These are phyloP conservation scores for Colletotrichum tanaceti DNA, from an alignment of 2,329 filamentous ascomycete species.

Conservation along the genomic window DNA sequence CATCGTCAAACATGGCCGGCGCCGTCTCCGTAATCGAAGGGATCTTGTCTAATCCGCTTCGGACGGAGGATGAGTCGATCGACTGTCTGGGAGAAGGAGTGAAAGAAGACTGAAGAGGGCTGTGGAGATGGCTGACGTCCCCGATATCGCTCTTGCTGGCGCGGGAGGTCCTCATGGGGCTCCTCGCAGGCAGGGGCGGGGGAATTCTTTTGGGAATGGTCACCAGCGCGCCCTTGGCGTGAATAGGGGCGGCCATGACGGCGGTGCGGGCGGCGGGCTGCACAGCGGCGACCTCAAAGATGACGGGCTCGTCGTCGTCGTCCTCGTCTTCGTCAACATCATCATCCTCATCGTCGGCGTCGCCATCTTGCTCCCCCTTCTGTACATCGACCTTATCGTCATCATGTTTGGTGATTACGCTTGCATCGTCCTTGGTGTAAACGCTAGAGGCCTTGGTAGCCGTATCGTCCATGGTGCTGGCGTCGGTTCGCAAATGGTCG, in stretches of 20 bases:
- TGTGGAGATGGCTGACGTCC: constrained; percentile 65
- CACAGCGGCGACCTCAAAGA: constrained; percentile 74
- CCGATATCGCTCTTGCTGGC: constrained; percentile 68
- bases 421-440: constrained; percentile 42
- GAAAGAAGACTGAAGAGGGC: constrained; percentile 64
- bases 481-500: constrained; percentile 41
- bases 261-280: constrained; percentile 67
- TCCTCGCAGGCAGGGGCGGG: constrained; percentile 82
- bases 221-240: constrained; percentile 81
- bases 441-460: constrained; percentile 46
- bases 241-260: constrained; percentile 71
- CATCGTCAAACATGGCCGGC: constrained; percentile 16
- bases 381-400: constrained; percentile 40
- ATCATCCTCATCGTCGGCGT: constrained; percentile 57
- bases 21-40: constrained; percentile 33
- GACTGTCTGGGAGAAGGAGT: constrained; percentile 39
- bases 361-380: constrained; percentile 49
- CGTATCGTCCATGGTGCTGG: constrained; percentile 45
- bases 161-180: constrained; percentile 72
- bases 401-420: constrained; percentile 24
- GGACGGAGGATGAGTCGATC: constrained; percentile 39
- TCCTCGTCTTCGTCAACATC: constrained; percentile 61
- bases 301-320: constrained; percentile 72
- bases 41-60: constrained; percentile 37
- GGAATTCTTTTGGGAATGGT: constrained; percentile 84